Evolutionary conservation across 345 rosid genomes (phyloP), one percentile per base, ranked within the genome.

Genomic region (Pseudoturritis turrita): DNA sequence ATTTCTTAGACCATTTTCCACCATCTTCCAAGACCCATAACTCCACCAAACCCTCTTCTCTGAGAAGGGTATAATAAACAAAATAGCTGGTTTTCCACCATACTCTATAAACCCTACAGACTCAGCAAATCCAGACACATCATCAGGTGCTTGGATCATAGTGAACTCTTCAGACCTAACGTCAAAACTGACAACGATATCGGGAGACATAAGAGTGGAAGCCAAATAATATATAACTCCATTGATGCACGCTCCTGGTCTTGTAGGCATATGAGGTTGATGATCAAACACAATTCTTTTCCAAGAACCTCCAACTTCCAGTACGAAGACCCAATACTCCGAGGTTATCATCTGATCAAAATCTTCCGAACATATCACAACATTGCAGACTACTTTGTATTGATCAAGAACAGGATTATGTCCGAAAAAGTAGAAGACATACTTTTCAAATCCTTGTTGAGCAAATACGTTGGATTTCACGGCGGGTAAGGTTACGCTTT

Each of bases 381-480:
- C 15, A 44, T 0, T 69, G 14, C 65, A 69, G 0, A 57, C 17
- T 10, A 45, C 55, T 69, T 69, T 57, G 49, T 65, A 51, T 21
- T 65, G 71, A 15, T 65, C 71, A 65, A 51, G 71, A 22, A 51
- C 71, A 22, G 12, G 49, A 15, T 65, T 49, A 7, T 65, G 36
- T 35, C 70, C 58, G 6, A 65, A 4, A n/a, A 14, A 49, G 58
- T 49, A 49, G 70, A 3, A 3, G 11, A 65, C 15, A 50, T 4
- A 0, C 5, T 35, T 35, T 0, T 2, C 0, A 14, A 2, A 0
- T 2, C 0, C 5, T 33, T 40, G 2, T 17, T 62, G 15, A 2
- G 25, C 2, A 33, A 36, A n/a, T 23, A 50, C 9, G 12, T 11
- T 33, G 49, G 37, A 36, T 51, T 35, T 14, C 4, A 65, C 26